Evolutionary conservation across 2,329 filamentous ascomycete species (phyloP).

Genomic region (Pseudocercospora cruenta): DNA sequence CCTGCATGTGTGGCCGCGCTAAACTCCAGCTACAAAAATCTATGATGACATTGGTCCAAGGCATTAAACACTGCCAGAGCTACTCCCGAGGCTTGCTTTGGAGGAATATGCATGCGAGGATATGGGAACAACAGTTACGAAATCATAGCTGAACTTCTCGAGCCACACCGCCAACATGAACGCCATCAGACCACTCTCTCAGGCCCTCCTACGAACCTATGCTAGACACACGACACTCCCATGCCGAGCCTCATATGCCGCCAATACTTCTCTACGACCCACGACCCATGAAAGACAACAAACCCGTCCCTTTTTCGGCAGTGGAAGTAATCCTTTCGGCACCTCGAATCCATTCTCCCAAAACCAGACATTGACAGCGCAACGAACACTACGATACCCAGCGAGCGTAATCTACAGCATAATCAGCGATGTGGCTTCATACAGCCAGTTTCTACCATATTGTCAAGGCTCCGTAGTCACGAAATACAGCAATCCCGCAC

Average conservation of each 20-base stretch:
- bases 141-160: not conserved
- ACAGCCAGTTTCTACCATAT: conserved; percentile 88
- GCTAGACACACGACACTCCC: conserved; percentile 14
- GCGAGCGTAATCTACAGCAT: conserved; percentile 74
- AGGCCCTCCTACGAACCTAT: conserved; percentile 26
- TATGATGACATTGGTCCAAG: conserved; percentile 19
- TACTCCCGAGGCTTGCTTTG: not conserved
- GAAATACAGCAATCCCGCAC: conserved; percentile 62
- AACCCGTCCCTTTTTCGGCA: conserved; percentile 44
- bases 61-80: not conserved
- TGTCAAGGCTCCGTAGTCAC: conserved; percentile 79
- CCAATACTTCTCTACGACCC: conserved; percentile 17
- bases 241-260: conserved; percentile 23
- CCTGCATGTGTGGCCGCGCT: conserved; percentile 9
- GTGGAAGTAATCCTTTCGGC: conserved; percentile 13
- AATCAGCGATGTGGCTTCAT: conserved; percentile 85
- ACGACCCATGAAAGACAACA: conserved; percentile 24
- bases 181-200: conserved; percentile 31
- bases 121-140: not conserved
- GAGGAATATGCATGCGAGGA: not conserved
- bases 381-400: conserved; percentile 76
- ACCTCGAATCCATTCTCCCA: conserved; percentile 57
- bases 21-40: conserved; percentile 15
- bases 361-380: conserved; percentile 71
- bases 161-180: conserved; percentile 30